Conservation (phyloP, 768 basidiomycete genomes). For the Hysterangium stoloniferum region DNA sequence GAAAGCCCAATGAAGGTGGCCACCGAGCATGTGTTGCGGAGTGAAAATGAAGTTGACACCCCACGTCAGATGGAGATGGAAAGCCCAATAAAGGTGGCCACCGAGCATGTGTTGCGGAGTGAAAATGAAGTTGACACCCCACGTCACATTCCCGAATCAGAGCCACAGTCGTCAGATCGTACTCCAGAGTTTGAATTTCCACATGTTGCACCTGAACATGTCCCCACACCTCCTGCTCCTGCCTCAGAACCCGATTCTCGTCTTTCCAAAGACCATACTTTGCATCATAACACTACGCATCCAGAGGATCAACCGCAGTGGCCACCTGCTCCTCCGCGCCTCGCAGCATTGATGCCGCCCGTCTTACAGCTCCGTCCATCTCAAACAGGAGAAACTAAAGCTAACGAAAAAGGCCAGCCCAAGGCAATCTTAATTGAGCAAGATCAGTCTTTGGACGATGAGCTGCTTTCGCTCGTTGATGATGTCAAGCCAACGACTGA, state of each 20-base stretch:
- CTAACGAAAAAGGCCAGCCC: too few species aligned
- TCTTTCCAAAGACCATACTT: neutral
- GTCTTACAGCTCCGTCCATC: neutral
- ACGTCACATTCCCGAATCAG: too few species aligned
- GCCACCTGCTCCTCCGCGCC: neutral
- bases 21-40: too few species aligned
- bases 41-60: too few species aligned
- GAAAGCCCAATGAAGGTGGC: too few species aligned
- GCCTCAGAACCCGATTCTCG: neutral
- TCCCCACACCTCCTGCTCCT: neutral
- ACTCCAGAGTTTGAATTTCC: too few species aligned
- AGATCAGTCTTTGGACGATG: conserved; percentile 8
- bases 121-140: too few species aligned
- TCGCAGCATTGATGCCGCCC: neutral
- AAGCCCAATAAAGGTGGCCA: too few species aligned
- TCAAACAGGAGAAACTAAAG: neutral
- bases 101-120: too few species aligned
- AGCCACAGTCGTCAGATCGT: too few species aligned
- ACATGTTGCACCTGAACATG: neutral
- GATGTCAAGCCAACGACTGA: conserved; percentile 2
- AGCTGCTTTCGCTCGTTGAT: conserved; percentile 8
- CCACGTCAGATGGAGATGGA: too few species aligned
- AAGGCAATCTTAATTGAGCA: neutral
- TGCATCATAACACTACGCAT: neutral
- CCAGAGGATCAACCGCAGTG: neutral